These are phyloP conservation scores for Copromyces sp. DNA, from an alignment of 495 filamentous ascomycete genomes.

Conservation along the genomic window DNA sequence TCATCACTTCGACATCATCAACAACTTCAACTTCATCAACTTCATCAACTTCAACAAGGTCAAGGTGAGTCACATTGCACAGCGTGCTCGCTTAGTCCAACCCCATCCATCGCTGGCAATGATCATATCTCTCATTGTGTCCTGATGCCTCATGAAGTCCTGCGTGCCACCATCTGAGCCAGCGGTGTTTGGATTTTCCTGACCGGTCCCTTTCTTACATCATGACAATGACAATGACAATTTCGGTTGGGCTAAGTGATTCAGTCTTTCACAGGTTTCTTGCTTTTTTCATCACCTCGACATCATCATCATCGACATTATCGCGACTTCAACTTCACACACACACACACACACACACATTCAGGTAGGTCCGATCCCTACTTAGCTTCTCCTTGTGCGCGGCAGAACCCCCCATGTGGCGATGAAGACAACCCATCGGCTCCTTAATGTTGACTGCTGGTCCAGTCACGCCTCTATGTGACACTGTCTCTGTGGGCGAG, in stretches of 20 bases:
- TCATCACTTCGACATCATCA: no score
- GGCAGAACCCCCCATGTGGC: not conserved
- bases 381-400: not conserved
- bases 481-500: not conserved
- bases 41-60: no score
- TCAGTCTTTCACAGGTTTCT: not conserved
- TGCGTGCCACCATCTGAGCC: not conserved
- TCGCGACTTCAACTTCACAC: not conserved
- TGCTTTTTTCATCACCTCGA: not conserved
- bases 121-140: not conserved
- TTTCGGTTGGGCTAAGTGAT: not conserved
- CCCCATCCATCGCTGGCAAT: not conserved
- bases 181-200: not conserved
- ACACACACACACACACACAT: not conserved
- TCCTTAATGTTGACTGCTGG: not conserved
- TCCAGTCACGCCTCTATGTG: not conserved
- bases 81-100: not conserved
- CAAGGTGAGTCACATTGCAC: not conserved
- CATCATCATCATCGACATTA: not conserved
- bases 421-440: not conserved
- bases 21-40: no score
- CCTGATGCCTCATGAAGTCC: not conserved
- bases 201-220: not conserved
- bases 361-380: not conserved
- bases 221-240: not conserved